These are phyloP conservation scores for Coemansia sp. DNA, from an alignment of 192 early-diverging fungal species.

Conservation along the genomic window DNA sequence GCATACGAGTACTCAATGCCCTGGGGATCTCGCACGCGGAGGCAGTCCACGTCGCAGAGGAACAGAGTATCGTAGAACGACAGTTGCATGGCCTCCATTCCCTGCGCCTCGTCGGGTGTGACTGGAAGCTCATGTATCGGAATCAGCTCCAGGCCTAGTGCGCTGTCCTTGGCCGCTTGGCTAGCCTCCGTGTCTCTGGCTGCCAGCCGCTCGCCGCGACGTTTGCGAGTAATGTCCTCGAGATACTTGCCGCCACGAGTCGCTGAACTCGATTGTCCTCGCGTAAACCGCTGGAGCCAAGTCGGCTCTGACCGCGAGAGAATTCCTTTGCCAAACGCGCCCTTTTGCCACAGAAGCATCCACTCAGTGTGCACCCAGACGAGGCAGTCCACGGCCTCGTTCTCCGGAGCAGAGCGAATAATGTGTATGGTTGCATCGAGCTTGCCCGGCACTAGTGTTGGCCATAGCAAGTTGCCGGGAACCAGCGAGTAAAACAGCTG, in stretches of 20 bases:
- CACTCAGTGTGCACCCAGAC: slow-evolving; percentile 26
- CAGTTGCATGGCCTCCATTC: slow-evolving; percentile 70
- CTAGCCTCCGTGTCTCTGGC: background rate
- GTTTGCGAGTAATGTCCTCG: slow-evolving; percentile 41
- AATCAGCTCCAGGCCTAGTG: background rate
- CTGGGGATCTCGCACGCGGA: slow-evolving; percentile 51
- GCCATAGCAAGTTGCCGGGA: slow-evolving; percentile 35
- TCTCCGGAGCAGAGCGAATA: background rate
- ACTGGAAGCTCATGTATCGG: slow-evolving; percentile 8
- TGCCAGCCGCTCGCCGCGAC: slow-evolving; percentile 17
- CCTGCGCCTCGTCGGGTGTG: background rate
- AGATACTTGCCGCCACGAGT: slow-evolving; percentile 7
- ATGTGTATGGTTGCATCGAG: slow-evolving; percentile 16
- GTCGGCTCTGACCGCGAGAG: slow-evolving; percentile 81
- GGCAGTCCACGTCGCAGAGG: slow-evolving; percentile 61
- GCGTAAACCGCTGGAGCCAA: slow-evolving; percentile 58
- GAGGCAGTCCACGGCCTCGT: slow-evolving; percentile 18
- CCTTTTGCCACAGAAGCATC: slow-evolving; percentile 60
- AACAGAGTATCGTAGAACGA: slow-evolving; percentile 78
- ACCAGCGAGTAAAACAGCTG: background rate
- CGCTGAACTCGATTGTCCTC: background rate
- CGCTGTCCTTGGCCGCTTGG: background rate
- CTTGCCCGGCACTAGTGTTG: slow-evolving; percentile 9
- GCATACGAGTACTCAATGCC: background rate
- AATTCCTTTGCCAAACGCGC: slow-evolving; percentile 77